phyloP scores from a whole-genome alignment of 2,329 filamentous ascomycete genomes.

The Aspergillus pseudoglaucus region DNA sequence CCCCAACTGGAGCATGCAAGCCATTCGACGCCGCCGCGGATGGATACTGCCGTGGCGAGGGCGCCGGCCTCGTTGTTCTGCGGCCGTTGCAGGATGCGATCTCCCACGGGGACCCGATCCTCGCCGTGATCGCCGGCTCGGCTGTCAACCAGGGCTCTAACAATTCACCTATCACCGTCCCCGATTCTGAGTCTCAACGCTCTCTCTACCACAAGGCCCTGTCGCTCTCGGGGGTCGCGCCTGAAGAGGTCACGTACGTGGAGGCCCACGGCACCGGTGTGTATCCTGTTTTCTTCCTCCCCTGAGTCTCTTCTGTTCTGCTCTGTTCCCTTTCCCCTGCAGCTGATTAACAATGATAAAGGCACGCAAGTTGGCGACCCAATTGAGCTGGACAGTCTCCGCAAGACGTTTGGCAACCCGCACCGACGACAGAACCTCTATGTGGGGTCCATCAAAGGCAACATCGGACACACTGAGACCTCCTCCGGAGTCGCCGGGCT shows the following conservation, averaged over 20 bases:
- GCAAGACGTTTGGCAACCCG: too few species aligned
- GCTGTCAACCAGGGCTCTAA: conserved; percentile 16
- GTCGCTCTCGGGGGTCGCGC: conserved; percentile 3
- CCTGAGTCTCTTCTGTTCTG: too few species aligned
- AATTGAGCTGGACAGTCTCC: too few species aligned
- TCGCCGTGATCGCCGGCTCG: conserved; percentile 15
- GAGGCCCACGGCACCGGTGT: conserved; percentile 20
- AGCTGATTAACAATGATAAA: too few species aligned
- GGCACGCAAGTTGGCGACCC: too few species aligned
- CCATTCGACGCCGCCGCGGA: conserved; percentile 12
- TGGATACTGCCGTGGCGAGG: conserved; percentile 23
- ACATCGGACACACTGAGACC: too few species aligned
- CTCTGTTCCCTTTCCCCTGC: too few species aligned
- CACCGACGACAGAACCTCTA: too few species aligned
- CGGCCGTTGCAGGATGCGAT: conserved; percentile 15
- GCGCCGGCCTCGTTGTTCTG: conserved; percentile 14
- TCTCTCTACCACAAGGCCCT: conserved; percentile 9
- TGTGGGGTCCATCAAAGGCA: too few species aligned
- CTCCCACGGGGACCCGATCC: conserved; percentile 15
- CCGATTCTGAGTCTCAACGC: conserved; percentile 9
- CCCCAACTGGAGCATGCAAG: conserved; percentile 1
- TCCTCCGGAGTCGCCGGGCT: too few species aligned
- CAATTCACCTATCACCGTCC: conserved; percentile 14
- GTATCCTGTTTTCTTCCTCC: too few species aligned
- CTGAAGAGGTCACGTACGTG: conserved; percentile 9